Evolutionary conservation across 441 rosid species (phyloP).

Genomic region (Breynia disticha): DNA sequence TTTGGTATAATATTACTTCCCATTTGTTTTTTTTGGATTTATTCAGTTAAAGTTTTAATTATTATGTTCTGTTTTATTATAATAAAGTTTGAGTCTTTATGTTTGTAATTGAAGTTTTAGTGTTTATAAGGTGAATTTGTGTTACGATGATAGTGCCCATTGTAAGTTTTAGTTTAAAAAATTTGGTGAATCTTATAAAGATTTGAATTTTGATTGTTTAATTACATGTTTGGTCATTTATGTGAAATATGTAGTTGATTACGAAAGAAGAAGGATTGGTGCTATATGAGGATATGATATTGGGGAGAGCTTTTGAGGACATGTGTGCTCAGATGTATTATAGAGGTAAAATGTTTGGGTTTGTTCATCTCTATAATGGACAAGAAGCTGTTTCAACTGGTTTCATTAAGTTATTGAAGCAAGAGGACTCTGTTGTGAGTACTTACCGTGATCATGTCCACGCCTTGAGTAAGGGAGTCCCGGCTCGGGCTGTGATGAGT

Average conservation of each 20-base stretch:
- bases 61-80: background rate
- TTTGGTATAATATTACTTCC: constrained; percentile 24
- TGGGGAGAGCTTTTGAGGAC: constrained; percentile 88
- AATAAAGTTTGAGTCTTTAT: background rate
- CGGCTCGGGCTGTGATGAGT: constrained; percentile 92
- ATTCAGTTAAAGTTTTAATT: too few species aligned
- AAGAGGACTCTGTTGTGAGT: constrained; percentile 65
- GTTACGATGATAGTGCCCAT: background rate
- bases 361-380: constrained; percentile 94
- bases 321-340: constrained; percentile 99
- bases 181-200: too few species aligned
- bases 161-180: background rate
- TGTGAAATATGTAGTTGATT: constrained; percentile 55
- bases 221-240: too few species aligned
- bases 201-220: too few species aligned
- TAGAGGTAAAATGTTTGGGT: constrained; percentile 97
- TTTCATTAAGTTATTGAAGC: constrained; percentile 68
- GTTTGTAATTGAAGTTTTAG: background rate
- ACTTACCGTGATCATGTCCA: constrained; percentile 96
- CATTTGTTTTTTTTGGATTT: too few species aligned
- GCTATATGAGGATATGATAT: constrained; percentile 78
- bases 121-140: background rate
- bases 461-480: constrained; percentile 89
- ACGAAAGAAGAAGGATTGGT: constrained; percentile 86
- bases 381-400: constrained; percentile 96